Evolutionary conservation across 768 basidiomycete genomes (phyloP), one percentile per base, ranked within the genome.

Genomic region (Mycena alexandri): DNA sequence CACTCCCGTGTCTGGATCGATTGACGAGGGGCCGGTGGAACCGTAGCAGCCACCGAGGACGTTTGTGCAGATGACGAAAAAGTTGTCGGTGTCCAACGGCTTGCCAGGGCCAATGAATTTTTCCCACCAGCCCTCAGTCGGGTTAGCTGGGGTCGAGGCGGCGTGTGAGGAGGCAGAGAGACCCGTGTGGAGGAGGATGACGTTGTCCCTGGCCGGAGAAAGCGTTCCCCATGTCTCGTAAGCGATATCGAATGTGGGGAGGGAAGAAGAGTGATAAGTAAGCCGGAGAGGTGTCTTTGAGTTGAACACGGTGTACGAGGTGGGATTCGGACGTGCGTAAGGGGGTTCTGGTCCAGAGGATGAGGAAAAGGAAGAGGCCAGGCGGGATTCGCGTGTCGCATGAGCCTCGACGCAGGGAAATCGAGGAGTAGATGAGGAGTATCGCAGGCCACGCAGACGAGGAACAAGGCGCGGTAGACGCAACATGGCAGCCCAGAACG

Each of bases 141-240:
- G 86, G 72, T 97, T 99, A 5, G 82, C 77, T 5, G 83, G 74
- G 0, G 95, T 95, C 22, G 93, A 90, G 3, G 95, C 93, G 0
- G 96, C 95, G 80, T 99, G 98, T 0, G 96, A 98, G 1, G 95
- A 96, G 0, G 96, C 98, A 13, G 94, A 96, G 4, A 99, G 87
- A 19, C 98, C 98, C 0, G 98, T 99, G 74, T 98, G 96, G 13
- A 99, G 86, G 14, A 99, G 89, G 54, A 99, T 96, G 54, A 87
- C 97, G 75, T 99, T 99, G 77, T 95, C 91, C 48, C 84, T 86
- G 9, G 81, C 72, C 0, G 91, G 82, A 24, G 93, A 93, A 48
- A 99, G 90, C 2, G 87, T 88, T 3, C 98, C 98, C 98, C 98
- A 99, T 0, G 98, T 94, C 82, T 99, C 98, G 84, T 99, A 99